Evolutionary conservation across 345 rosid genomes (phyloP), one percentile per base, ranked within the genome.

Genomic region (Gossypium arboreum): DNA sequence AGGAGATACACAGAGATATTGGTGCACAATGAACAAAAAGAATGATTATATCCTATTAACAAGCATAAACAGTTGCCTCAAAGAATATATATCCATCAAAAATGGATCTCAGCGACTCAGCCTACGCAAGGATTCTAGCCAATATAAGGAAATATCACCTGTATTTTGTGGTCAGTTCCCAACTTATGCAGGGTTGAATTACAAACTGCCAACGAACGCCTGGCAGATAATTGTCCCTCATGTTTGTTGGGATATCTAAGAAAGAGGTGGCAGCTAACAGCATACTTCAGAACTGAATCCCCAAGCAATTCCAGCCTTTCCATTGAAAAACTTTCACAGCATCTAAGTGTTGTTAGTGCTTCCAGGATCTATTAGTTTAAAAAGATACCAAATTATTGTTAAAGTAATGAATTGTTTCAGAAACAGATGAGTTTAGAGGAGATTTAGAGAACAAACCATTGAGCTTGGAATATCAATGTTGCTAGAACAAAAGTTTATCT

Each of bases 221-320:
- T 60, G 54, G 76, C 71, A 60, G 92, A 62, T 80, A 94, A 78
- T 29, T 90, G 85, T 34, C 98, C 97, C 75, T 94, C 97, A 17
- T 94, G 79, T 75, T 87, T 87, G 27, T 75, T 73, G 9, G 94
- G 91, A 82, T 89, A 79, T 73, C 78, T 91, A 68, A 94, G 88
- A 84, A 80, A 94, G 60, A 91, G 88, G 79, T 89, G 78, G 78
- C 93, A 90, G 79, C 97, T 88, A 54, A 85, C 88, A 57, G 84
- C 88, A 83, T 89, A 94, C 83, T 92, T 94, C 51, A 94, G 79
- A 68, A 92, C 90, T 9, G 98, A 94, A 83, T 94, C 98, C 18
- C 98, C 98, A 7, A 94, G 94, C 80, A 92, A 82, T 81, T 94
- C 98, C 85, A 94, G 76, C n/a, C 98, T 87, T 81, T 94, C 98